Evolutionary conservation across 1,139 yeast species (phyloP).

Genomic region (Maudiozyma humilis): DNA sequence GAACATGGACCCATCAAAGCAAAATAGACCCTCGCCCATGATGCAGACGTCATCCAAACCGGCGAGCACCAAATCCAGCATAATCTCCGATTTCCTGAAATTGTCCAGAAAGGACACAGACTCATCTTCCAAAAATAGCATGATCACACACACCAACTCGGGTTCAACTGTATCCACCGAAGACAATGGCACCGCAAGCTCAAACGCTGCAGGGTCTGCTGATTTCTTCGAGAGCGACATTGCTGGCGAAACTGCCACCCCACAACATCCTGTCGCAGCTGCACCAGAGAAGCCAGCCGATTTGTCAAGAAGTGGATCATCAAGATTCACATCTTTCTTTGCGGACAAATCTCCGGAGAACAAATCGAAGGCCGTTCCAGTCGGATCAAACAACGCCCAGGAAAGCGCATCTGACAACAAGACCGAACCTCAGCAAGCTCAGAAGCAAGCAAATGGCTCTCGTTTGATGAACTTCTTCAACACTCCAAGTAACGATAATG

Average conservation of each 20-base stretch:
- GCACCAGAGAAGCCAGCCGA: constrained; percentile 9
- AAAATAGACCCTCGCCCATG: constrained; percentile 12
- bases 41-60: constrained; percentile 1
- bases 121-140: neutral
- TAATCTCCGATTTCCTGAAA: constrained; percentile 28
- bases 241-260: neutral
- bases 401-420: neutral
- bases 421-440: neutral
- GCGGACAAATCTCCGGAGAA: constrained; percentile 11
- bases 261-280: neutral
- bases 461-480: constrained; percentile 29
- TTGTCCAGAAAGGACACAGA: constrained; percentile 8
- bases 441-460: constrained; percentile 20
- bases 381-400: constrained; percentile 4
- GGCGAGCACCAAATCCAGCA: constrained; percentile 4
- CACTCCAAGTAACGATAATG: constrained; percentile 9
- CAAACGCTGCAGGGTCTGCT: no score
- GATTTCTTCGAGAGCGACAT: no score
- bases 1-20: constrained; percentile 3
- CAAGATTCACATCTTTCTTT: constrained; percentile 31
- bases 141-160: neutral
- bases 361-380: constrained; percentile 1
- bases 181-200: neutral
- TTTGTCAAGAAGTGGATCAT: constrained; percentile 21
- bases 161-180: neutral